Conservation (phyloP, 1,284 basidiomycete species). For the Hortiboletus rubellus region DNA sequence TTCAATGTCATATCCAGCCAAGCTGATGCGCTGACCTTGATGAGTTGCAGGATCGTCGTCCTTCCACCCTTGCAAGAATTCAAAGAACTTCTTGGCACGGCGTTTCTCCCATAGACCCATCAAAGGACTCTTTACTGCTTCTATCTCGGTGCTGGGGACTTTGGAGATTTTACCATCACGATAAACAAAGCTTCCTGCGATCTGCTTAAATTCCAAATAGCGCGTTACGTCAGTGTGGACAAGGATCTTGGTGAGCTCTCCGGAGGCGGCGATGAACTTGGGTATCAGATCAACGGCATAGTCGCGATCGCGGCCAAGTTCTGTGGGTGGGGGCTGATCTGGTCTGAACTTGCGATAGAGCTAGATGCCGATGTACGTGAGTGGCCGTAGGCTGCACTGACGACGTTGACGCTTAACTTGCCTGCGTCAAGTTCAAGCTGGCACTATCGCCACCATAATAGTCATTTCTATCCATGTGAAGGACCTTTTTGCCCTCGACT, state of each 20-base stretch:
- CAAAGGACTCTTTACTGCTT: constrained; percentile 91
- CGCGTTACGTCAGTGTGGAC: constrained; percentile 99
- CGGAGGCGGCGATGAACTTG: constrained; percentile 98
- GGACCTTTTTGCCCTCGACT: constrained; percentile 99
- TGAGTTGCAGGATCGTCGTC: constrained; percentile 94
- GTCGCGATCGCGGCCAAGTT: constrained; percentile 91
- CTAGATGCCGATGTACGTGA: constrained; percentile 45
- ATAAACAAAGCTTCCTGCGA: constrained; percentile 97
- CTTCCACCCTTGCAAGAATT: constrained; percentile 95
- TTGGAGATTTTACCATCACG: constrained; percentile 97
- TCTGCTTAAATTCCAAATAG: constrained; percentile 99
- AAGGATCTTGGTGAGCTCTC: constrained; percentile 97
- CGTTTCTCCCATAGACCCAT: constrained; percentile 99
- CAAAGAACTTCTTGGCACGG: constrained; percentile 98
- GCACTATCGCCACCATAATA: constrained; percentile 99
- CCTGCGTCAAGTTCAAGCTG: constrained; percentile 96
- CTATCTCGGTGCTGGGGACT: constrained; percentile 97
- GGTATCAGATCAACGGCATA: constrained; percentile 95
- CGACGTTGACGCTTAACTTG: constrained; percentile 37
- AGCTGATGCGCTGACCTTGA: constrained; percentile 62
- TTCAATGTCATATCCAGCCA: constrained; percentile 1
- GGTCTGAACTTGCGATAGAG: constrained; percentile 96
- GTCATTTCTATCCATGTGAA: constrained; percentile 99
- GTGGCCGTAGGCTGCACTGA: constrained; percentile 12
- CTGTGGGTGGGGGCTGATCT: constrained; percentile 66